Evolutionary conservation across 768 basidiomycete species (phyloP), one percentile per base, ranked within the genome.

Genomic region (Plicaturopsis crispa): DNA sequence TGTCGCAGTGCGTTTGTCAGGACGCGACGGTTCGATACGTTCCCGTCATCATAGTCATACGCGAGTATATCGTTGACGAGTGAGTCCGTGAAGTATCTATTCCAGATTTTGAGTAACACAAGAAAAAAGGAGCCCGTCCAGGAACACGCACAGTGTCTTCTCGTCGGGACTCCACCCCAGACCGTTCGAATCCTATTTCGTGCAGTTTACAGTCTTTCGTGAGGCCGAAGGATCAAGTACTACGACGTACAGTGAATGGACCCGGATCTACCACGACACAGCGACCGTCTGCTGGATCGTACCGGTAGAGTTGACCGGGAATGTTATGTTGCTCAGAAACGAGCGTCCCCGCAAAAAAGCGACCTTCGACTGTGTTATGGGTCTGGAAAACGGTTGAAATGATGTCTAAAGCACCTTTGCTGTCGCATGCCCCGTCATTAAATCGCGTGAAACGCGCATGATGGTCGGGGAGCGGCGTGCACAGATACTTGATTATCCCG

Each of bases 51-150:
- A 47, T 82, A 84, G 50, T 80, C 76, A 49, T 80, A 81, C 16
- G 73, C 75, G 44, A 78, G 75, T 44, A 84, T 84, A 46, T 66
- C 63, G 58, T 82, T 80, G n/a, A 59, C 60, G 39, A 73, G 56
- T 2, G 79, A 83, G 54, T 84, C 78, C 39, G 80, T 82, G 52
- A 81, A 81, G 58, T 80, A 82, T 55, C 80, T 82, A 50, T n/a
- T n/a, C n/a, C n/a, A n/a, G n/a, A n/a, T n/a, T n/a, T n/a, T n/a
- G n/a, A n/a, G n/a, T n/a, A n/a, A n/a, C n/a, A n/a, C n/a, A n/a
- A n/a, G n/a, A n/a, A n/a, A n/a, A n/a, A n/a, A n/a, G n/a, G n/a
- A n/a, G n/a, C n/a, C n/a, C n/a, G n/a, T n/a, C n/a, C n/a, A n/a
- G n/a, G n/a, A n/a, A n/a, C n/a, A n/a, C n/a, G 55, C 45, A 77